Evolutionary conservation across 1,284 basidiomycete genomes (phyloP).

Genomic region (Porodaedalea pini): DNA sequence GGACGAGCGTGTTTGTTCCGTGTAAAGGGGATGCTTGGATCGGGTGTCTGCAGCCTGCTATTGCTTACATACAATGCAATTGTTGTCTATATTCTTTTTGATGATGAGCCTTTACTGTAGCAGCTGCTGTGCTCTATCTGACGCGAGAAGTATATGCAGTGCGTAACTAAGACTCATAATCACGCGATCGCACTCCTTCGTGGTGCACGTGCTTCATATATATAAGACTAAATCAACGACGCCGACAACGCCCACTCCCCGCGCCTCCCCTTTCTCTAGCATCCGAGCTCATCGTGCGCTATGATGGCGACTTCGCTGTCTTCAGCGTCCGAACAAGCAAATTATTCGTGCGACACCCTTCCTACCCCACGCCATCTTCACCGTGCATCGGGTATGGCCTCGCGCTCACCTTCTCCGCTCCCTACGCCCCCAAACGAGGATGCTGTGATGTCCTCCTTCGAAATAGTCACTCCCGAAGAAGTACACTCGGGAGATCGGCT

Average conservation of each 20-base stretch:
- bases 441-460: conserved; percentile 30
- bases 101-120: neutral
- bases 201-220: neutral
- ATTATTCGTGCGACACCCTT: conserved; percentile 67
- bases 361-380: conserved; percentile 46
- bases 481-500: conserved; percentile 18
- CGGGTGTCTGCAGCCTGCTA: conserved; percentile 1
- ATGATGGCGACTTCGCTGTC: conserved; percentile 23
- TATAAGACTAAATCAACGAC: neutral
- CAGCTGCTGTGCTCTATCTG: neutral
- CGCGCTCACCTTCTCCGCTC: conserved; percentile 36
- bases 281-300: neutral
- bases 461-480: conserved; percentile 28
- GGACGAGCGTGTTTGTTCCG: conserved; percentile 10
- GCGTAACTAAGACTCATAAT: conserved; percentile 1
- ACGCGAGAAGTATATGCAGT: neutral
- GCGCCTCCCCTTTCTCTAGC: neutral
- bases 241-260: neutral
- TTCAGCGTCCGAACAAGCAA: conserved; percentile 16
- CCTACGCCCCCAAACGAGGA: conserved; percentile 26
- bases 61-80: conserved; percentile 14
- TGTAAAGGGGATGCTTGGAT: neutral
- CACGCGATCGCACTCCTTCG: neutral
- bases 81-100: conserved; percentile 8
- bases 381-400: conserved; percentile 6